These are phyloP conservation scores for Micractinium sp. DNA, from an alignment of 139 green algal genomes.

Conservation along the genomic window DNA sequence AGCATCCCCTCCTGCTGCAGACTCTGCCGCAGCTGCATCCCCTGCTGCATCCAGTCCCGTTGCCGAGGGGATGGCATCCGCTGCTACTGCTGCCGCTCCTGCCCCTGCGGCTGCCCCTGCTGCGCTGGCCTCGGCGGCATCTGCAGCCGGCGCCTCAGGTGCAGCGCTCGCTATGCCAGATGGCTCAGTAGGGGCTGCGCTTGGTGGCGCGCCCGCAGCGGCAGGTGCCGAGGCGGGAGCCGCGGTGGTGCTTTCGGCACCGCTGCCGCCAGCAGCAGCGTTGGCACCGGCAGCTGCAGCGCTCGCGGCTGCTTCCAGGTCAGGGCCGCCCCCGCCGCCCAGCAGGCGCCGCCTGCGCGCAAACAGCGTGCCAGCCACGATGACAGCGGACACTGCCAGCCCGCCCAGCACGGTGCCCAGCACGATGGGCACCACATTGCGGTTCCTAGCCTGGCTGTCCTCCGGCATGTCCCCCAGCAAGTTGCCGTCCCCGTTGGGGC, in stretches of 20 bases:
- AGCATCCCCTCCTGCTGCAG: neutral
- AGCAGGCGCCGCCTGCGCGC: neutral
- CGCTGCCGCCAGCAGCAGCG: neutral
- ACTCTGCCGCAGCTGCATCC: neutral
- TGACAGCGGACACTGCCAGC: neutral
- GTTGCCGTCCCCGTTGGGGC: neutral
- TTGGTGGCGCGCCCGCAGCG: too few species aligned
- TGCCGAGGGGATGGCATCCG: neutral
- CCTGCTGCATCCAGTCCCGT: neutral
- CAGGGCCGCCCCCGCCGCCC: neutral
- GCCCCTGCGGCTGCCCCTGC: neutral
- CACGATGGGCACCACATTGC: conserved; percentile 17
- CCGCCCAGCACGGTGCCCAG: conserved; percentile 5
- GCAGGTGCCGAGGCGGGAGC: neutral
- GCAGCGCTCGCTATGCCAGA: neutral
- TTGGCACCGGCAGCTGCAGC: neutral
- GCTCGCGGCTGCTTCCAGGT: neutral
- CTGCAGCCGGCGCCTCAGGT: neutral
- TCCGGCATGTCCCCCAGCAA: neutral
- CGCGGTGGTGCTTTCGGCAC: neutral
- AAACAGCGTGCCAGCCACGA: neutral
- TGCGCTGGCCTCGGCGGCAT: neutral
- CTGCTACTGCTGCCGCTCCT: neutral
- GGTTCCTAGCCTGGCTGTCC: neutral
- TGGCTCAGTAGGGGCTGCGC: too few species aligned